Evolutionary conservation across 1,284 basidiomycete genomes (phyloP).

Genomic region (Microbotryum intermedium): DNA sequence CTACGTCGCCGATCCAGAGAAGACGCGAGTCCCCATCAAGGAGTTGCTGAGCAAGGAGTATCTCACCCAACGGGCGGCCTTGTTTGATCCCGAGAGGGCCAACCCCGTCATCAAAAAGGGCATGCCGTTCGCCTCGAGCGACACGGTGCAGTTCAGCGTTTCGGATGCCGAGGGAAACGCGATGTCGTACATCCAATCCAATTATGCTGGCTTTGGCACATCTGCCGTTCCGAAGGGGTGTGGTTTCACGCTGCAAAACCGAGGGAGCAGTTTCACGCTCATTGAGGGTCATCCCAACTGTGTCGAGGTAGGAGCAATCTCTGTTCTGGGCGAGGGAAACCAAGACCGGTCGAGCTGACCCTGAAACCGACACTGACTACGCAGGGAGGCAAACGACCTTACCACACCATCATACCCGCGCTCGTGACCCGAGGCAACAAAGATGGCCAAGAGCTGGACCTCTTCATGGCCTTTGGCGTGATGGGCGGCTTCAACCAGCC

Average conservation of each 20-base stretch:
- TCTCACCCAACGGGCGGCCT: slow-evolving; percentile 63
- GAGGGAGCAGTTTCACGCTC: slow-evolving; percentile 76
- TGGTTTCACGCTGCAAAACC: slow-evolving; percentile 92
- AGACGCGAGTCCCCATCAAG: slow-evolving; percentile 62
- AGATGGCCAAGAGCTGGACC: slow-evolving; percentile 51
- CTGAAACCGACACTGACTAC: background rate
- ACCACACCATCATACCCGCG: slow-evolving; percentile 54
- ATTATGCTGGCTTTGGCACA: slow-evolving; percentile 44
- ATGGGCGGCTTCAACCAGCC: slow-evolving; percentile 78
- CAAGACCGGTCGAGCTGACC: slow-evolving; percentile 4
- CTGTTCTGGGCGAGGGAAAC: background rate
- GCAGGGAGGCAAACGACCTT: slow-evolving; percentile 20
- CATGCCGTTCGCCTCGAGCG: slow-evolving; percentile 67
- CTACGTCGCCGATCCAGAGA: slow-evolving; percentile 79
- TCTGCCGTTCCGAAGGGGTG: slow-evolving; percentile 79
- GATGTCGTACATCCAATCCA: slow-evolving; percentile 84
- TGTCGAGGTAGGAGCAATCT: slow-evolving; percentile 46
- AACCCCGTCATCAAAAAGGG: slow-evolving; percentile 64
- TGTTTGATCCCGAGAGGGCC: slow-evolving; percentile 62
- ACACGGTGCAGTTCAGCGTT: slow-evolving; percentile 77
- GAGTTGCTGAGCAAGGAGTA: slow-evolving; percentile 78
- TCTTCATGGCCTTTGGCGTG: slow-evolving; percentile 52
- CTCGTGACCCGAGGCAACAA: slow-evolving; percentile 56
- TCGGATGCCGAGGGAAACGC: slow-evolving; percentile 42
- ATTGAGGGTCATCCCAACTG: slow-evolving; percentile 74